These are phyloP conservation scores for Penicillium sp. DNA, from an alignment of 2,329 filamentous ascomycete species.

Conservation along the genomic window DNA sequence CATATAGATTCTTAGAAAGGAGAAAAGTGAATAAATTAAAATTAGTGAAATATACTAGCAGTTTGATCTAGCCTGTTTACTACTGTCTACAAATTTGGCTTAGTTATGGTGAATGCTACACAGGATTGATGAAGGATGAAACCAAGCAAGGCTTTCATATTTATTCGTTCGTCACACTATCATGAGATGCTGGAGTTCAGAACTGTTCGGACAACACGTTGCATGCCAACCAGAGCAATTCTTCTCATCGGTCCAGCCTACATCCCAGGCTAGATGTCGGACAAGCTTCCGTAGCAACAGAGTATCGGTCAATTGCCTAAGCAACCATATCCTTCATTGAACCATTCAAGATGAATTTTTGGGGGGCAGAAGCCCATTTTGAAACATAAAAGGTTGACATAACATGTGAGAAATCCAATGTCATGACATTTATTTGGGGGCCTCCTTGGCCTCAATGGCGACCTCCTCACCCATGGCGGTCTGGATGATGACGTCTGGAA, in stretches of 20 bases:
- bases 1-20: no score
- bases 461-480: conserved; percentile 95
- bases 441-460: conserved; percentile 93
- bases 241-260: conserved; percentile 37
- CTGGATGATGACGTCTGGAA: conserved; percentile 82
- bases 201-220: conserved; percentile 38
- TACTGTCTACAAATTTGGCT: no score
- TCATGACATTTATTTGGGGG: conserved; percentile 52
- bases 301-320: conserved; percentile 31
- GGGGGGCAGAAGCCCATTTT: conserved; percentile 26
- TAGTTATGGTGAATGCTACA: neutral
- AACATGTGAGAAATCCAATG: conserved; percentile 29
- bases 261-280: conserved; percentile 38
- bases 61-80: no score
- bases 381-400: conserved; percentile 36
- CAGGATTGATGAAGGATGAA: neutral
- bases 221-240: conserved; percentile 42
- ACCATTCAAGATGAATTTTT: conserved; percentile 34
- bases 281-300: conserved; percentile 27
- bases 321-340: conserved; percentile 32
- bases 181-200: conserved; percentile 42
- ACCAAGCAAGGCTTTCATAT: conserved; percentile 20
- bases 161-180: conserved; percentile 45
- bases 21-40: no score
- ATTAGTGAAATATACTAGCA: no score